These are phyloP conservation scores for Neonectria faginata DNA, from an alignment of 2,329 filamentous ascomycete species.

Conservation along the genomic window DNA sequence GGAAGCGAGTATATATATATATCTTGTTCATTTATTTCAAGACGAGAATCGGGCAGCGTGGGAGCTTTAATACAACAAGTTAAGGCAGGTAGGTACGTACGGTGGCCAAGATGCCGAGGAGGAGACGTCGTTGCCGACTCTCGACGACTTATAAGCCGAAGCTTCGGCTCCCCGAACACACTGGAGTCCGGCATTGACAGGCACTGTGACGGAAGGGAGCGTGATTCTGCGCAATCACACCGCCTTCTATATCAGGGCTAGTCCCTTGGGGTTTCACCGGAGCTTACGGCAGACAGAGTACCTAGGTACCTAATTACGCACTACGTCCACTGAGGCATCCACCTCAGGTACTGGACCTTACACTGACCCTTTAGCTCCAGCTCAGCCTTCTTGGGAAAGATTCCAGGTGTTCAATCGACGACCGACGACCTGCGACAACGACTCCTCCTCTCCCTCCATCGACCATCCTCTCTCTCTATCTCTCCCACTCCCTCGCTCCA, in stretches of 20 bases:
- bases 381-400: slow-evolving; percentile 16
- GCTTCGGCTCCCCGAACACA: slow-evolving; percentile 1
- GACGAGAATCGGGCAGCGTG: background rate
- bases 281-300: background rate
- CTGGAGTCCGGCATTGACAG: background rate
- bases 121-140: slow-evolving; percentile 22
- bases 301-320: background rate
- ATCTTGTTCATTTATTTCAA: background rate
- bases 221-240: slow-evolving; percentile 5
- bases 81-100: background rate
- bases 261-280: background rate
- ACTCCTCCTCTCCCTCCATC: background rate
- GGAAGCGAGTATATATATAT: no score
- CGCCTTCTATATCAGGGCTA: slow-evolving; percentile 6
- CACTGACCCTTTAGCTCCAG: slow-evolving; percentile 19
- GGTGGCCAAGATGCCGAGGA: slow-evolving; percentile 23
- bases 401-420: slow-evolving; percentile 30
- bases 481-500: background rate
- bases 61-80: background rate
- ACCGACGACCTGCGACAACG: slow-evolving; percentile 8
- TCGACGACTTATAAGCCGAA: slow-evolving; percentile 20
- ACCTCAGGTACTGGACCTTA: slow-evolving; percentile 3
- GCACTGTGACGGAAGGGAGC: background rate
- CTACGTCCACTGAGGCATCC: slow-evolving; percentile 3
- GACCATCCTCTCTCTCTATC: background rate